Evolutionary conservation across 2,329 filamentous ascomycete species (phyloP), one percentile per base, ranked within the genome.

Genomic region (Rhynchosporium secalis): DNA sequence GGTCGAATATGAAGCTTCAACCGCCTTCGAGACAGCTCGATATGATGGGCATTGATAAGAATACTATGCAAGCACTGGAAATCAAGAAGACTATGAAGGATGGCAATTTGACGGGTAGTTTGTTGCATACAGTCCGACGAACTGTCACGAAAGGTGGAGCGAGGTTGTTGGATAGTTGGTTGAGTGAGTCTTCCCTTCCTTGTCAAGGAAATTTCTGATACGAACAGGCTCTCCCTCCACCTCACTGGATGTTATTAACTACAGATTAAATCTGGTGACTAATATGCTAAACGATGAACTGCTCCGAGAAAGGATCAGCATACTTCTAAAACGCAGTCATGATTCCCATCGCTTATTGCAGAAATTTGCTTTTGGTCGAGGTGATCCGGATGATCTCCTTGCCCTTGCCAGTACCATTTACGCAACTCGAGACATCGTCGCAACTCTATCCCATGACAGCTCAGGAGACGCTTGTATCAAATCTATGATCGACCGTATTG

Each of bases 101-200:
- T 70, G 87, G 90, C 2, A 76, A 83, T 26, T 89, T 89, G 45
- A 87, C 89, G 66, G 95, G 95, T 4, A 97, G 93, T 72, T 78
- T 99, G 48, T 78, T 99, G 43, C 92, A 98, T 76, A 90, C 92
- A n/a, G 84, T 98, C 58, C 86, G 93, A 63, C 85, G 89, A 58
- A 99, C 95, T 0, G 90, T 92, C 15, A 99, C 95, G 0, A 96
- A 93, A 72, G 93, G 94, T 68, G 95, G 95, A 59, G 88, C 92
- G 28, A 85, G 95, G 46, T 80, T 98, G 55, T 81, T 99, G 6
- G 88, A 88, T 65, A 88, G 92, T 68, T 92, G 95, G 81, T 78
- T 99, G n/a, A 87, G 89, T 83, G 10, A 40, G 51, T 54, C 4
- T 29, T 4, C 10, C 15, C 20, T 13, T 15, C 20, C 9, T 4